These are phyloP conservation scores for Pulicaria dysenterica DNA, from an alignment of 129 eudicot genomes.

Conservation along the genomic window DNA sequence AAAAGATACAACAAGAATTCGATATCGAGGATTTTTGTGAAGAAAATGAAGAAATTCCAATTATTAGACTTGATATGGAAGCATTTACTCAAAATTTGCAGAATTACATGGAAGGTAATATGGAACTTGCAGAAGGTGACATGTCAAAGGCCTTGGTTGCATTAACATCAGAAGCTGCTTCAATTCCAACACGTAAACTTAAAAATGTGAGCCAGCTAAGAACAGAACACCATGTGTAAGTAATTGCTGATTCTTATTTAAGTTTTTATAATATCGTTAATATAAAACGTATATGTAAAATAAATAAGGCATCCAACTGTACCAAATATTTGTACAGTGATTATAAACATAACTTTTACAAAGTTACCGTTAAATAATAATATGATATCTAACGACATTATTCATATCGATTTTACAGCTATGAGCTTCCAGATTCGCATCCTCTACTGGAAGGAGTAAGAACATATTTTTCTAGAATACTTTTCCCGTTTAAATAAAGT, in stretches of 20 bases:
- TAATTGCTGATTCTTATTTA: slow-evolving; percentile 7
- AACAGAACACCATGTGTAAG: slow-evolving; percentile 99
- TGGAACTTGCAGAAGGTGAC: slow-evolving; percentile 67
- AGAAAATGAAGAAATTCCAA: slow-evolving; percentile 82
- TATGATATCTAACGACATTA: neutral
- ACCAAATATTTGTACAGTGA: neutral
- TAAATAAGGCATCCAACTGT: neutral
- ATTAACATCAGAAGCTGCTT: slow-evolving; percentile 86
- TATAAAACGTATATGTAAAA: neutral
- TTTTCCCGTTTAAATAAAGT: neutral
- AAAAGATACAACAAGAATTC: slow-evolving; percentile 44
- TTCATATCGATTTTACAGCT: slow-evolving; percentile 52
- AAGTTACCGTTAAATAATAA: too few species aligned
- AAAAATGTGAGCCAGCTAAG: slow-evolving; percentile 89
- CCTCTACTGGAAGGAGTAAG: slow-evolving; percentile 88
- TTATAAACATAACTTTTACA: too few species aligned
- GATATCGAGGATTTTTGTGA: slow-evolving; percentile 79
- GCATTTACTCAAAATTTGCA: slow-evolving; percentile 76
- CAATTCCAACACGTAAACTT: slow-evolving; percentile 85
- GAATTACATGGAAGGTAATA: slow-evolving; percentile 53
- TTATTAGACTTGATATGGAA: slow-evolving; percentile 74
- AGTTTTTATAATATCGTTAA: neutral
- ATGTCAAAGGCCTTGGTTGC: slow-evolving; percentile 91
- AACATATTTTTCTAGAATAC: slow-evolving; percentile 24
- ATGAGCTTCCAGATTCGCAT: slow-evolving; percentile 98